Conservation (phyloP, 2,329 filamentous ascomycete genomes). For the Epichloe scottii region DNA sequence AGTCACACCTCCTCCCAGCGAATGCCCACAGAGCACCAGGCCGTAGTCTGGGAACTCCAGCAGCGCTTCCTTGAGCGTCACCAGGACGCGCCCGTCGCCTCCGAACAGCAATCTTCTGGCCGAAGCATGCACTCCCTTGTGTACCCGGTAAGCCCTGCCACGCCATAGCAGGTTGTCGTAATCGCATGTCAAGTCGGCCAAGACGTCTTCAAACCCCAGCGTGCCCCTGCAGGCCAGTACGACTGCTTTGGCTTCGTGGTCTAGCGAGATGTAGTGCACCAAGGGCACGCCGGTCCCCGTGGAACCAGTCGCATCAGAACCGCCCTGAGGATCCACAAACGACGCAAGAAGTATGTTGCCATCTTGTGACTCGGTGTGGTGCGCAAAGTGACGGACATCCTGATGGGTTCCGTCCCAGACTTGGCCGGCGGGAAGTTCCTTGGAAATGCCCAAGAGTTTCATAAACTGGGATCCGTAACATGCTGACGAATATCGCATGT, state of each 20-base stretch:
- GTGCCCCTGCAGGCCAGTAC: conserved; percentile 63
- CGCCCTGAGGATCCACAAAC: conserved; percentile 57
- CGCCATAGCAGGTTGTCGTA: conserved; percentile 55
- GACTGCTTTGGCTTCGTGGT: conserved; percentile 58
- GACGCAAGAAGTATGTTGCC: conserved; percentile 54
- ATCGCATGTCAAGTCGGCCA: conserved; percentile 63
- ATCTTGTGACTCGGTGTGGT: conserved; percentile 46
- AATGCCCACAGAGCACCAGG: conserved; percentile 57
- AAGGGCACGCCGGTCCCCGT: conserved; percentile 56
- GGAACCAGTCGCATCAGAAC: conserved; percentile 50
- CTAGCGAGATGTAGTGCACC: conserved; percentile 61
- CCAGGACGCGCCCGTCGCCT: conserved; percentile 52
- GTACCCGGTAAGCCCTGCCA: conserved; percentile 53
- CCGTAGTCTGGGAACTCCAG: conserved; percentile 58
- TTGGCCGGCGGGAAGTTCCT: conserved; percentile 31
- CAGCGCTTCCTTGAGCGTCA: conserved; percentile 52
- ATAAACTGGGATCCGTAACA: conserved; percentile 54
- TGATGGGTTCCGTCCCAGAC: conserved; percentile 38
- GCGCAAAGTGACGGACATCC: conserved; percentile 50
- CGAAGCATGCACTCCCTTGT: conserved; percentile 64
- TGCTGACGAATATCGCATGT: conserved; percentile 54
- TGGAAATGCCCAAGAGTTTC: conserved; percentile 48
- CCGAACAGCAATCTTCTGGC: conserved; percentile 55
- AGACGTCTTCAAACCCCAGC: conserved; percentile 59
- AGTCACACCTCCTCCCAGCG: conserved; percentile 56